These are phyloP conservation scores for Epichloe baconii DNA, from an alignment of 2,329 filamentous ascomycete genomes.

Conservation along the genomic window DNA sequence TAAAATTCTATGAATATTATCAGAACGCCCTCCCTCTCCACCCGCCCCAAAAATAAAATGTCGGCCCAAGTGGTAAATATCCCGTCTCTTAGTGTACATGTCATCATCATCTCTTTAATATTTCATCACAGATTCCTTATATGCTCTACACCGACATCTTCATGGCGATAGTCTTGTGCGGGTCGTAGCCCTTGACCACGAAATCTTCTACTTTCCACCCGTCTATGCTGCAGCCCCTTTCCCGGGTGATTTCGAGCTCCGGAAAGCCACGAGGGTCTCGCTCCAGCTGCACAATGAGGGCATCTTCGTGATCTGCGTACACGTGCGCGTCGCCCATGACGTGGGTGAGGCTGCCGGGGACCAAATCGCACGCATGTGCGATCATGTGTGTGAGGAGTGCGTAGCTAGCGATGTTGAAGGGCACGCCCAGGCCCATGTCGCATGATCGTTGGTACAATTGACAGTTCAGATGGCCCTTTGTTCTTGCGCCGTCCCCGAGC, in stretches of 20 bases:
- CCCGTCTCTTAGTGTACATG: no score
- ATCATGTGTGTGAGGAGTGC: conserved; percentile 92
- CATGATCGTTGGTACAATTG: conserved; percentile 88
- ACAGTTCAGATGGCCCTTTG: conserved; percentile 64
- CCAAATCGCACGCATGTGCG: conserved; percentile 70
- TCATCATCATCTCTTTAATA: not conserved
- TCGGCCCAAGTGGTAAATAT: no score
- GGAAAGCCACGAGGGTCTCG: conserved; percentile 76
- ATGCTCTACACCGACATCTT: conserved; percentile 76
- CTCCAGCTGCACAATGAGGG: conserved; percentile 65
- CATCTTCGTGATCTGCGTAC: conserved; percentile 84
- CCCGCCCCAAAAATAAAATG: no score
- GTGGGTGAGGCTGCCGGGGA: conserved; percentile 80
- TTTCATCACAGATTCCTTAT: not conserved
- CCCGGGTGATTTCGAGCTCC: conserved; percentile 55
- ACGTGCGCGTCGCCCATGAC: conserved; percentile 98
- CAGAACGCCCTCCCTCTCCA: not conserved
- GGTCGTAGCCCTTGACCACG: conserved; percentile 74
- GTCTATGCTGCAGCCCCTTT: conserved; percentile 65
- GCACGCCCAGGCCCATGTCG: conserved; percentile 94
- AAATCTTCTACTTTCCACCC: conserved; percentile 86
- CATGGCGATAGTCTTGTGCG: conserved; percentile 88
- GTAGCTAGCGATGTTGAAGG: conserved; percentile 96
- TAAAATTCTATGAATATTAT: not conserved
- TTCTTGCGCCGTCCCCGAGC: not conserved